Percentiles rank a stretch among this genome's conserved stretches.
These are phyloP conservation scores for Capsicum chinense DNA, from an alignment of 257 asterid genomes.

Conservation along the genomic window DNA sequence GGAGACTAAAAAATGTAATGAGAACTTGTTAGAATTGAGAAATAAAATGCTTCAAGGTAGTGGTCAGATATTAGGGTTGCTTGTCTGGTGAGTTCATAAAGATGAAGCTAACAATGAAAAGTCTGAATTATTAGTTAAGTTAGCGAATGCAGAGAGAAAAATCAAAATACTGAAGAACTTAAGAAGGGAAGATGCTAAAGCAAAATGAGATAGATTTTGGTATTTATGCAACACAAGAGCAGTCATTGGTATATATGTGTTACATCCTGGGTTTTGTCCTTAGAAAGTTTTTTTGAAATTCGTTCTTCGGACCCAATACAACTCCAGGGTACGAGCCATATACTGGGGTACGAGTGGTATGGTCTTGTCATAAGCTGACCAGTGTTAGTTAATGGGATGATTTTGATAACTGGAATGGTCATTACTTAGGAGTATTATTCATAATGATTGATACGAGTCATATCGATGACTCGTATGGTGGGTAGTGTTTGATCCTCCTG, in stretches of 20 bases:
- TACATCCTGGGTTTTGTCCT: no score
- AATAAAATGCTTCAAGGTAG: slow-evolving; percentile 66
- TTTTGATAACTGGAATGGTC: no score
- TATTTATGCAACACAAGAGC: slow-evolving; percentile 83
- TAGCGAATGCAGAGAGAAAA: slow-evolving; percentile 56
- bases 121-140: slow-evolving; percentile 51
- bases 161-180: slow-evolving; percentile 58
- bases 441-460: no score
- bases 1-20: slow-evolving; percentile 54
- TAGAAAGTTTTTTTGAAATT: no score
- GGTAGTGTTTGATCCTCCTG: no score
- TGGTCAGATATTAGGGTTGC: slow-evolving; percentile 75
- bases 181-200: slow-evolving; percentile 86
- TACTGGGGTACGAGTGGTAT: no score
- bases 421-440: no score
- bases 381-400: no score
- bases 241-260: slow-evolving; percentile 24
- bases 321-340: no score
- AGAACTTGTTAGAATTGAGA: slow-evolving; percentile 59
- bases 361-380: no score
- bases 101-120: slow-evolving; percentile 39
- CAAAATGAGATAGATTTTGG: slow-evolving; percentile 79
- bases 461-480: no score
- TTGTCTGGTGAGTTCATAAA: slow-evolving; percentile 64
- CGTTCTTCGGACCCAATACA: no score